Conservation (phyloP, 306 rosid species). For the Pachyrhizus erosus region DNA sequence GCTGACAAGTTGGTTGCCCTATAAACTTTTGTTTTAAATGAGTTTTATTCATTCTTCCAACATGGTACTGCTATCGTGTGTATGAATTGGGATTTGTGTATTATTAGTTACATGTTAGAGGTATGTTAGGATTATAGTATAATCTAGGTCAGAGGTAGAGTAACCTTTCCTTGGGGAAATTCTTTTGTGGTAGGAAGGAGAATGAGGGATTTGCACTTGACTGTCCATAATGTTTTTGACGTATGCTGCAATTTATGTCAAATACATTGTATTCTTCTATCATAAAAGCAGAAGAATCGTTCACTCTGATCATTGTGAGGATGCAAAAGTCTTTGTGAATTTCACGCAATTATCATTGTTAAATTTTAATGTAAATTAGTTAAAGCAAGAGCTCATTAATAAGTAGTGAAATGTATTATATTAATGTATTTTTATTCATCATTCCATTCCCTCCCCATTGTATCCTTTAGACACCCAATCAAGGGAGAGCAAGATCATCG, state of each 20-base stretch:
- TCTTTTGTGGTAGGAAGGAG: background rate
- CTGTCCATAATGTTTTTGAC: background rate
- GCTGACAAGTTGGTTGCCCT: background rate
- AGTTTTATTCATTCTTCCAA: constrained; percentile 7
- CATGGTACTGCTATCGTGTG: background rate
- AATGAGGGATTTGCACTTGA: background rate
- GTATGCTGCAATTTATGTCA: background rate
- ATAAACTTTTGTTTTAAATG: background rate
- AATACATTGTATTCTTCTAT: background rate
- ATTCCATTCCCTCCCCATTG: background rate
- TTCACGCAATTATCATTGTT: background rate
- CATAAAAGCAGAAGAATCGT: background rate
- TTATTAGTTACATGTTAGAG: background rate
- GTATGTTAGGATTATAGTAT: background rate
- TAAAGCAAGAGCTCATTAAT: background rate
- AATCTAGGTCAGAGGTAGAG: constrained; percentile 7
- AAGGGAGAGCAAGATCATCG: background rate
- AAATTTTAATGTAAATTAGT: background rate
- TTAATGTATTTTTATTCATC: background rate
- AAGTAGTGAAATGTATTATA: background rate
- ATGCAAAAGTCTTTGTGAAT: background rate
- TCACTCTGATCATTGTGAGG: background rate
- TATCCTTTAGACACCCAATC: background rate
- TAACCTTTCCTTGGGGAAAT: background rate
- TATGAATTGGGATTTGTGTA: constrained; percentile 19